Evolutionary conservation across 2,329 filamentous ascomycete genomes (phyloP), one percentile per base, ranked within the genome.

Genomic region (Alternaria hordeiaustralica): DNA sequence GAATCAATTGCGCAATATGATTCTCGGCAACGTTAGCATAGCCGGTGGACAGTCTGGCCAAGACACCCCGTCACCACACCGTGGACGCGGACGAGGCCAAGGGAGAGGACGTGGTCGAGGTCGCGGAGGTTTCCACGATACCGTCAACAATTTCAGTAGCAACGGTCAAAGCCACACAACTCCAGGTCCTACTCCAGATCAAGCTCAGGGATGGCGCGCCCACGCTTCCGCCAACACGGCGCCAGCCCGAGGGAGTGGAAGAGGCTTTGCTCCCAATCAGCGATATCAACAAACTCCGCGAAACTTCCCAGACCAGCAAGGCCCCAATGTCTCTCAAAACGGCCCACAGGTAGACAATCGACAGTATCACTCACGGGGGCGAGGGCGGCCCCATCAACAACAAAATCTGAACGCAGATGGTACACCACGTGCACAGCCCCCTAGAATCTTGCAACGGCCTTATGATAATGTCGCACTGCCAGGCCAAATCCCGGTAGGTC

Each of bases 1-100:
- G 72, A 82, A 86, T 54, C 87, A 85, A 57, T 79, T 91, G 43
- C 85, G 88, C 49, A 83, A 81, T 63, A 84, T 92, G 76, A 89
- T 89, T 28, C 81, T 91, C 54, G 84, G 81, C 65, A 87, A 88
- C 72, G 79, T 81, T 53, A 78, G 76, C 23, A 73, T 78, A 8
- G 56, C 66, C n/a, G 49, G 60, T 47, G 54, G 55, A 13, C 67
- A 69, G 43, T 49, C 65, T 62, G 61, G 73, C 62, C 64, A 67
- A 59, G 60, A 67, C 26, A 44, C n/a, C 20, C 70, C 70, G 21
- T 57, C 63, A 25, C 28, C 63, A 43, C 71, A 71, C 12, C 69
- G 71, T 12, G 71, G 65, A 41, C 62, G 57, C 9, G 58, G 61
- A 15, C 54, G 55, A 36, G 60, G 60, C 9, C 54, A 45, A 33